phyloP scores from a whole-genome alignment of 257 asterid genomes.

The Nicotiana knightiana region DNA sequence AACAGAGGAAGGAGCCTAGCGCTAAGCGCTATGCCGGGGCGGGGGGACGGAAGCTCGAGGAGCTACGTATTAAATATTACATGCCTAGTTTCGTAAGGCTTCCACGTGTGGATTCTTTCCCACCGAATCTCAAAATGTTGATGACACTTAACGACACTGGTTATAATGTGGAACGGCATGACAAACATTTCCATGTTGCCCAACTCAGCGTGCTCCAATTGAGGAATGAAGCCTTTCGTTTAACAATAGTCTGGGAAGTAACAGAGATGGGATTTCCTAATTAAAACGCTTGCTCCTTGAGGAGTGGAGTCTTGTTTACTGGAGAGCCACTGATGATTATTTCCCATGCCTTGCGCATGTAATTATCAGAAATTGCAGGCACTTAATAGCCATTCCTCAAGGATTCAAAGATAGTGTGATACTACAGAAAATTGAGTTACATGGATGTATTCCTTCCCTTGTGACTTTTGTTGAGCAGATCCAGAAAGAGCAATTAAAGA shows the following conservation, averaged over 20 bases:
- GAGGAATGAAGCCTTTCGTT: background rate
- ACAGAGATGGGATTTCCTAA: background rate
- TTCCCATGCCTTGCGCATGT: constrained; percentile 2
- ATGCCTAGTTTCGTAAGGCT: background rate
- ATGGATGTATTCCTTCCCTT: background rate
- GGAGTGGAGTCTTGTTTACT: background rate
- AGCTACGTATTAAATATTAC: background rate
- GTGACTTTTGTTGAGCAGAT: constrained; percentile 6
- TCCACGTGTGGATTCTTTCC: background rate
- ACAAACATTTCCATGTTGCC: background rate
- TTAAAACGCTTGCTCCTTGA: constrained; percentile 9
- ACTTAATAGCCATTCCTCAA: background rate
- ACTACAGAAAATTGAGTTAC: constrained; percentile 2
- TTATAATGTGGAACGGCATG: background rate
- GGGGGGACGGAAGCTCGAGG: background rate
- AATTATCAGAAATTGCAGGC: background rate
- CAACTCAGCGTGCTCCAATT: background rate
- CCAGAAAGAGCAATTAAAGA: background rate
- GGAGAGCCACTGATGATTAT: background rate
- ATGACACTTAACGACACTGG: background rate
- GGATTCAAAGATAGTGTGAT: constrained; percentile 3
- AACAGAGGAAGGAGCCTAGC: too few species aligned
- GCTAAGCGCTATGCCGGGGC: too few species aligned
- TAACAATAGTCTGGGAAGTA: background rate
- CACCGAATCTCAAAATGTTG: background rate